A percentile compares a stretch with the other conserved stretches of the same genome.
Evolutionary conservation across 2,329 filamentous ascomycete genomes (phyloP).

Genomic region (Didymella sp.): DNA sequence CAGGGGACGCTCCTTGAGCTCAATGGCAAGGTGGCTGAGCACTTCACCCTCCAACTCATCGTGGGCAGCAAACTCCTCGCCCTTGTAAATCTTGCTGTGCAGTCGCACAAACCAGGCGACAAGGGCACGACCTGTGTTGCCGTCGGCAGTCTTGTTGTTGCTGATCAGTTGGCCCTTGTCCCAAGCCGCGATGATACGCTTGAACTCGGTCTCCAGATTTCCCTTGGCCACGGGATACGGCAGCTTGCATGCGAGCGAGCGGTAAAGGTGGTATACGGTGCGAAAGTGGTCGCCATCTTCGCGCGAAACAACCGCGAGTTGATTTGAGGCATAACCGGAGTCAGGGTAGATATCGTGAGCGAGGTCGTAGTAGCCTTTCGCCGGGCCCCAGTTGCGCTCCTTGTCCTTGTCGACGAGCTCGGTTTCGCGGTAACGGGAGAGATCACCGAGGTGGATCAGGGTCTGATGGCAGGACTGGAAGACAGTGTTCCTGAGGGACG

Average conservation of each 20-base stretch:
- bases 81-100: slow-evolving; percentile 83
- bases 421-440: slow-evolving; percentile 82
- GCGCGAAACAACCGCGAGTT: slow-evolving; percentile 84
- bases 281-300: slow-evolving; percentile 81
- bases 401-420: slow-evolving; percentile 73
- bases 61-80: slow-evolving; percentile 74
- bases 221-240: slow-evolving; percentile 76
- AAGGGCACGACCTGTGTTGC: slow-evolving; percentile 68
- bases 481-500: slow-evolving; percentile 64
- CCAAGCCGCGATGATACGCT: slow-evolving; percentile 66
- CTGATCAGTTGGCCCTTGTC: slow-evolving; percentile 61
- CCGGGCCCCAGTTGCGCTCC: slow-evolving; percentile 77
- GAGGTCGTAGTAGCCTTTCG: slow-evolving; percentile 83
- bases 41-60: slow-evolving; percentile 87
- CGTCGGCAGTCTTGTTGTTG: slow-evolving; percentile 48
- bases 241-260: slow-evolving; percentile 75
- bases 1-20: slow-evolving; percentile 72
- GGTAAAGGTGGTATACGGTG: slow-evolving; percentile 88
- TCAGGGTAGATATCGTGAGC: slow-evolving; percentile 79
- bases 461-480: slow-evolving; percentile 80
- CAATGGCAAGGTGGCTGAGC: slow-evolving; percentile 75
- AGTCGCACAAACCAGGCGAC: slow-evolving; percentile 84
- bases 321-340: slow-evolving; percentile 85
- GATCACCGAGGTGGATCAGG: slow-evolving; percentile 85
- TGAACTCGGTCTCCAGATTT: slow-evolving; percentile 84